phyloP scores from a whole-genome alignment of 2,329 filamentous ascomycete genomes.

The Aspergillus aculeatus region DNA sequence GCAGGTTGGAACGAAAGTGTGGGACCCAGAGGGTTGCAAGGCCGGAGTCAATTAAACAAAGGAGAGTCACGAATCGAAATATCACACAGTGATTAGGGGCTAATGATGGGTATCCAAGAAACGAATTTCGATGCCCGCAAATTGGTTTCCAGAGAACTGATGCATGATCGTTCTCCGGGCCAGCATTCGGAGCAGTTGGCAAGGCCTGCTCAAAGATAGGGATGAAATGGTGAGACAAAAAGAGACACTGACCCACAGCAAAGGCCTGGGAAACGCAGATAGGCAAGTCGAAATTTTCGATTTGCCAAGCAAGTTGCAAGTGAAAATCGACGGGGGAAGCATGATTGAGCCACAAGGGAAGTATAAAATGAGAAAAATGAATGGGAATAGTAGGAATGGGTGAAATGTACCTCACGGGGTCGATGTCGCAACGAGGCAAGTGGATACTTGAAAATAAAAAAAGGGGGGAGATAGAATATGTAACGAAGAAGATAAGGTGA shows the following conservation, averaged over 20 bases:
- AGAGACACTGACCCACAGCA: slow-evolving; percentile 7
- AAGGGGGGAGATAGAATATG: not conserved
- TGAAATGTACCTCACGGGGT: not conserved
- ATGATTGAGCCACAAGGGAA: not conserved
- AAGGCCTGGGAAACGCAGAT: slow-evolving; percentile 14
- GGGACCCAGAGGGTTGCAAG: not conserved
- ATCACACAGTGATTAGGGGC: slow-evolving; percentile 25
- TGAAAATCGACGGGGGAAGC: not conserved
- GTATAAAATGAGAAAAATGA: not conserved
- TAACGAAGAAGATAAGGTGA: not conserved
- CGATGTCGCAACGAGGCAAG: not conserved
- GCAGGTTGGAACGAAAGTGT: not conserved
- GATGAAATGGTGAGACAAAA: slow-evolving; percentile 12
- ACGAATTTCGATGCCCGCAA: slow-evolving; percentile 20
- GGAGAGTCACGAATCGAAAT: slow-evolving; percentile 10
- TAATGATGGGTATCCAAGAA: slow-evolving; percentile 27
- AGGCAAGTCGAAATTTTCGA: not conserved
- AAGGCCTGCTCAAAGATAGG: slow-evolving; percentile 19
- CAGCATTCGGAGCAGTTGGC: slow-evolving; percentile 9
- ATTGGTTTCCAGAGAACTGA: slow-evolving; percentile 6
- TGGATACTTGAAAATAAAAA: not conserved
- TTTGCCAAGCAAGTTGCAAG: not conserved
- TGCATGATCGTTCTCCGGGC: not conserved
- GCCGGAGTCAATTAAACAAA: not conserved
- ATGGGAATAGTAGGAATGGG: not conserved